Evolutionary conservation across 371 early-diverging fungal species (phyloP), one percentile per base, ranked within the genome.

Genomic region (Mucor lusitanicus): DNA sequence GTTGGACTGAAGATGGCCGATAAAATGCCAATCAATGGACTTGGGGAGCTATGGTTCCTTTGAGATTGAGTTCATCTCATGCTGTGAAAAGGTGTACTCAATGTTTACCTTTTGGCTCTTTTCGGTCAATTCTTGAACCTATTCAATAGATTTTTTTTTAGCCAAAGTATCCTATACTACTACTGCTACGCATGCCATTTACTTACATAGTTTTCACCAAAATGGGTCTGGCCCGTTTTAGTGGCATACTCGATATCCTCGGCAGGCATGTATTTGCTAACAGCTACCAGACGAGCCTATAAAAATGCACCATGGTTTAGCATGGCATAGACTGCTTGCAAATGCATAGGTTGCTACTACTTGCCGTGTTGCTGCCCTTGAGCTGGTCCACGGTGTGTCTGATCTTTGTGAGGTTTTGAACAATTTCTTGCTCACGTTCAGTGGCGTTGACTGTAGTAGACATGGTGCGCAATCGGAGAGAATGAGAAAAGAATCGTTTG

Each of bases 11-110:
- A 98, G 80, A 19, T 90, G 81, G 40, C 97, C 99, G 64, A 97
- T 97, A 74, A 97, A 99, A 77, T 99, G 99, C 99, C 98, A 99
- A 61, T 89, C 87, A 77, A 93, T 93, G 68, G 91, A 91, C 23
- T 70, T 50, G 40, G 94, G 91, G 27, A 93, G 72, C 84, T 87
- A 73, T 87, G 71, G 13, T n/a, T n/a, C 70, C 60, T n/a, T 15
- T 30, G 3, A 21, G 3, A 17, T 25, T 27, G 0, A 39, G 13
- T 48, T 6, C n/a, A 33, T 11, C 9, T n/a, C 1, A 30, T 15
- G 12, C 4, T 9, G 30, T 21, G 11, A 35, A 23, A 25, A 1
- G 1, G 9, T 56, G 40, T n/a, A n/a, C n/a, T n/a, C n/a, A n/a
- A n/a, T n/a, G n/a, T n/a, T 68, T 82, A 92, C 92, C 83, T 84